These are phyloP conservation scores for Medicago arabica DNA, from an alignment of 306 rosid genomes.

Conservation along the genomic window DNA sequence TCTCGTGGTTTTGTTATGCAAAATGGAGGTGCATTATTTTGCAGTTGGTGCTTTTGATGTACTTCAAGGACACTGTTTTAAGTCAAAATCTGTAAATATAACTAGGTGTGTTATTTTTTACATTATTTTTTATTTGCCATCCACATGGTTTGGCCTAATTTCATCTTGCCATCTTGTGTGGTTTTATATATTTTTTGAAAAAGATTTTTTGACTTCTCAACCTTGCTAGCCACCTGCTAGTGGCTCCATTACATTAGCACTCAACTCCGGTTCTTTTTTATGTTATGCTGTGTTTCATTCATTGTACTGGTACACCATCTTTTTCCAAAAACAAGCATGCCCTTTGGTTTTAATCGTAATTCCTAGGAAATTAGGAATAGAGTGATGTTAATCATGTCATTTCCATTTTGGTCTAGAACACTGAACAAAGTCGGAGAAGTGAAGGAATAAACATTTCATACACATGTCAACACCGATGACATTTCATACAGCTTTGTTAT, in stretches of 20 bases:
- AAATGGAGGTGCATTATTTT: slow-evolving; percentile 31
- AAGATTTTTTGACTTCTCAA: background rate
- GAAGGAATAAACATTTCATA: background rate
- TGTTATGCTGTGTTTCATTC: background rate
- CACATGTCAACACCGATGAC: background rate
- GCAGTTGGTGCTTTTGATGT: slow-evolving; percentile 32
- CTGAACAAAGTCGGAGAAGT: too few relatives aligned
- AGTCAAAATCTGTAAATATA: slow-evolving; percentile 46
- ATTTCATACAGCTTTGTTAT: background rate
- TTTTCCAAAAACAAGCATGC: background rate
- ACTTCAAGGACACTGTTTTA: slow-evolving; percentile 10
- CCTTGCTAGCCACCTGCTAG: background rate
- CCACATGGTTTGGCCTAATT: slow-evolving; percentile 34
- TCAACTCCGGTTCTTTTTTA: background rate
- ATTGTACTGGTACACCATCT: background rate
- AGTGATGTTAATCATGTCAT: too few relatives aligned
- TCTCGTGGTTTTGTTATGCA: slow-evolving; percentile 28
- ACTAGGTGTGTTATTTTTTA: slow-evolving; percentile 2
- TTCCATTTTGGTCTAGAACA: too few relatives aligned
- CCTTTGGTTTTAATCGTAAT: background rate
- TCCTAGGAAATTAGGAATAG: too few relatives aligned
- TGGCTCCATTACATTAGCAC: background rate
- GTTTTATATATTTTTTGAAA: background rate
- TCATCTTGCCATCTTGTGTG: slow-evolving; percentile 24
- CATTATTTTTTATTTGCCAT: background rate